Conservation (phyloP, 257 asterid genomes). For the Striga asiatica region DNA sequence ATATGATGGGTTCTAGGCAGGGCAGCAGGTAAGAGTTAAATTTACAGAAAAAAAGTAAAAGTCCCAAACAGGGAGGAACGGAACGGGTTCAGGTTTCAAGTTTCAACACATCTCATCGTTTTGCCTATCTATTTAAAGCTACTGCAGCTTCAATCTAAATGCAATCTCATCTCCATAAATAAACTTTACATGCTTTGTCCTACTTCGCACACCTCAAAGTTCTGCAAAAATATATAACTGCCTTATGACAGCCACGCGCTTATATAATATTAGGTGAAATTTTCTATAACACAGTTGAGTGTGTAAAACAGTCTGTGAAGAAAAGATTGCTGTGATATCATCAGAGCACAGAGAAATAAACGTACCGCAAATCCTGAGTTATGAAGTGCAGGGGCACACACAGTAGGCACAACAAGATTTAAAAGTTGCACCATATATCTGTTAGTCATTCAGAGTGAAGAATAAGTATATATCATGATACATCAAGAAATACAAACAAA, state of each 20-base stretch:
- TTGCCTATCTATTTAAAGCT: neutral
- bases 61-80: neutral
- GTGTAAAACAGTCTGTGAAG: constrained; percentile 1
- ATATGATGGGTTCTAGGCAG: neutral
- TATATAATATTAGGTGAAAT: neutral
- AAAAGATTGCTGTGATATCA: neutral
- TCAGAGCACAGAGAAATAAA: neutral
- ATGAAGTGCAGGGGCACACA: constrained; percentile 90
- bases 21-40: neutral
- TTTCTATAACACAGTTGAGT: neutral
- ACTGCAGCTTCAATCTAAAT: neutral
- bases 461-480: constrained; percentile 15
- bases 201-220: constrained; percentile 8
- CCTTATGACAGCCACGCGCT: neutral
- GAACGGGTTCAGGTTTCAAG: neutral
- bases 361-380: constrained; percentile 98
- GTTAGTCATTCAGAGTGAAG: constrained; percentile 21
- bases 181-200: constrained; percentile 9
- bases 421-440: constrained; percentile 93
- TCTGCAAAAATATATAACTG: neutral
- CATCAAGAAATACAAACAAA: constrained; percentile 1
- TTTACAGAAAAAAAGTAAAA: neutral
- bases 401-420: constrained; percentile 59
- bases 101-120: neutral
- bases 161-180: constrained; percentile 1